Evolutionary conservation across 345 rosid genomes (phyloP), one percentile per base, ranked within the genome.

Genomic region (Jatropha curcas): DNA sequence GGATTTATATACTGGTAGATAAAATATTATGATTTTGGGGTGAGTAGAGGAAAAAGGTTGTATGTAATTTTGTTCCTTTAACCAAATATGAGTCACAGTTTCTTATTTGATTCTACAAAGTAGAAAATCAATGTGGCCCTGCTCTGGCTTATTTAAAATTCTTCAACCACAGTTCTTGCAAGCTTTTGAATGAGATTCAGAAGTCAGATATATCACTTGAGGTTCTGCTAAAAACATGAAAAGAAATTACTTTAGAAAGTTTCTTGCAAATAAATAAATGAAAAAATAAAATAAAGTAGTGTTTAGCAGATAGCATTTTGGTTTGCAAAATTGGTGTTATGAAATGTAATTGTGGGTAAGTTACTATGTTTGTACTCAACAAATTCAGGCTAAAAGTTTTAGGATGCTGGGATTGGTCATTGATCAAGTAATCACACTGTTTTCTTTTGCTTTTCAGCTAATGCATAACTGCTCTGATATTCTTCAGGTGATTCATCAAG

Each of bases 401-500:
- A n/a, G 30, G 53, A 16, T 45, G 19, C 20, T 43, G 11, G n/a
- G 7, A 41, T 14, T 35, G 35, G 68, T 4, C 51, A 22, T 19
- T 37, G 25, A 25, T 50, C 3, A 9, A 37, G 14, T 14, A 30
- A 12, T 53, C 17, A 6, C n/a, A 30, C 27, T 35, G 34, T 34
- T 35, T 37, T 4, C 57, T 25, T 73, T 33, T 35, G 4, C 3
- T 17, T 52, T 27, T 51, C 48, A 20, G 30, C 65, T 45, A 65
- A 13, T 56, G 11, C 59, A 1, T 71, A 17, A 56, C 51, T 75
- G 41, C 31, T 11, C 4, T 73, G 43, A n/a, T 71, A 76, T 70
- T 64, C 20, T 82, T 81, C 82, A 90, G 95, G 85, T 1, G 85
- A 88, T 83, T 87, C 93, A 57, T 81, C 94, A 1, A 77, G 39